These are phyloP conservation scores for Butyriboletus loyo DNA, from an alignment of 768 basidiomycete species.

Conservation along the genomic window DNA sequence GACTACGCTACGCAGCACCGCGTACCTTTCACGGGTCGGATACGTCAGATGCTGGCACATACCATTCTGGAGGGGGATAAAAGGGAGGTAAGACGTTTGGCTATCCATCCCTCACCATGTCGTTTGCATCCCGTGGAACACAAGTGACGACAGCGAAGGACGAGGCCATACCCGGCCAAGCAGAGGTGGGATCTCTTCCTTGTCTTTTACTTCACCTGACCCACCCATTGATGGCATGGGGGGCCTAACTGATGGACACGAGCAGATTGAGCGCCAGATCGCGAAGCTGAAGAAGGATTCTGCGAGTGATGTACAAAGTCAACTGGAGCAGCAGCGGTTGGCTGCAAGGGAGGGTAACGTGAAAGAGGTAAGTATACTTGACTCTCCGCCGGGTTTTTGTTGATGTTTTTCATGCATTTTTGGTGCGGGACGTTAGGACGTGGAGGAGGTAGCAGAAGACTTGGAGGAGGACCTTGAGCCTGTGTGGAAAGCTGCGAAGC, in stretches of 20 bases:
- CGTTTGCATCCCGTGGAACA: background rate
- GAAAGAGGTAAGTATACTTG: constrained; percentile 10
- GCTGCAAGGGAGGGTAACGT: background rate
- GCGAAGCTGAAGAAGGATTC: constrained; percentile 21
- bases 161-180: constrained; percentile 1
- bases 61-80: background rate
- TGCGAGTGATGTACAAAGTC: constrained; percentile 19
- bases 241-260: background rate
- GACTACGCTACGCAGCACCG: background rate
- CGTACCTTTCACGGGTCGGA: background rate
- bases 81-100: background rate
- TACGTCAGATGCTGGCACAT: background rate
- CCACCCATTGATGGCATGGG: background rate
- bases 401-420: background rate
- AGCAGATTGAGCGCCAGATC: constrained; percentile 23
- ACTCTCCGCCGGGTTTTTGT: background rate
- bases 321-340: constrained; percentile 16
- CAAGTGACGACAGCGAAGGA: background rate
- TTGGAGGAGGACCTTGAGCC: background rate
- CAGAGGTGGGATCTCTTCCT: constrained; percentile 10
- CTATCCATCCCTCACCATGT: constrained; percentile 1
- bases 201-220: background rate
- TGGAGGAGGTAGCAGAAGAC: background rate
- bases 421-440: background rate
- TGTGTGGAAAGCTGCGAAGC: constrained; percentile 7